Base-by-base conservation (phyloP, 1,139 yeast species). In the Tardiomyces blankii region DNA sequence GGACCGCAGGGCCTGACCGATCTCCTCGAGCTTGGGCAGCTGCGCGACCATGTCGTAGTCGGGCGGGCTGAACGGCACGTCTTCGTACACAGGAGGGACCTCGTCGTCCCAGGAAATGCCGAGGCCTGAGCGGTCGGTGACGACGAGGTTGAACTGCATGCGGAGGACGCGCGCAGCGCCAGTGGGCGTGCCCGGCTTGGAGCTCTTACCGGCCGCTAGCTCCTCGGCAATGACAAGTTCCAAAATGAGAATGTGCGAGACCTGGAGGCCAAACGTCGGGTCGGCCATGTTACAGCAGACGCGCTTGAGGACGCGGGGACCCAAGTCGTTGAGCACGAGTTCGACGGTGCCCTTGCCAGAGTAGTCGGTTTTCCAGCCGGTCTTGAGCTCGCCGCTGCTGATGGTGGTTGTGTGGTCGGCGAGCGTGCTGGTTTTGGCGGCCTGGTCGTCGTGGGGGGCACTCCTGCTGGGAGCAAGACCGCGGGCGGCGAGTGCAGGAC, bases 101-200 rank as follows among this genome's bases (percentile, higher is more conserved):
- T 91, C 98, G 60, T 89, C 97, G 64, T 91, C 97, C 98, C 98
- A 91, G 0, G 97, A 85, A 33, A 91, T 86, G 3, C 99, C 98
- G 42, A 91, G 71, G 0, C 99, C 99, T 0, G 95, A 82, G 48
- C 97, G 72, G 61, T 89, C 97, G 1, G 95, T 85, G 25, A 91
- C 65, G 11, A 72, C 72, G 16, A 91, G 59, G 54, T 83, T 82
- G 64, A 91, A 91, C 63, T 89, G 96, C 97, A 91, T 91, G 54
- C 98, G 69, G 49, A 91, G 68, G 1, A 93, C 95, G 44, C 98
- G 70, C 0, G 98, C 97, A 2, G 95, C 86, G 6, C 98, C 98
- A 0, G 97, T 91, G 2, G 95, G 91, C 0, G 82, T 75, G 30
- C 93, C 87, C 14, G 81, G 75, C 43, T 65, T 53, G 8, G 62